Conservation (phyloP, 176 grass and related monocot genomes). For the Elaeis guineensis region DNA sequence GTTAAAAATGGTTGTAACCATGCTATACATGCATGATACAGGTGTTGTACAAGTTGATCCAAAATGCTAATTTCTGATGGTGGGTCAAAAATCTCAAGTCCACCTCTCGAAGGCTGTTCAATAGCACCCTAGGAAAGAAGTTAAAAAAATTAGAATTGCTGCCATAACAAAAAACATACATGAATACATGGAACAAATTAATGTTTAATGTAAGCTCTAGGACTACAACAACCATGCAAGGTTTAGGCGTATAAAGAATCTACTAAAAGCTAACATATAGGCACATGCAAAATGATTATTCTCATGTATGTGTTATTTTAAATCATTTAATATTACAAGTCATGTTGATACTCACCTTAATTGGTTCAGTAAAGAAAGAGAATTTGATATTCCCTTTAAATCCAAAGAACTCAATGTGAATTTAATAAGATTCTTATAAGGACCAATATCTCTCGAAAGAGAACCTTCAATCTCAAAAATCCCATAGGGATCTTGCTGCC, state of each 20-base stretch:
- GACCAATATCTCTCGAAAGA: slow-evolving; percentile 62
- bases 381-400: slow-evolving; percentile 43
- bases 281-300: too few species aligned
- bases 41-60: slow-evolving; percentile 86
- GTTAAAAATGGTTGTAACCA: slow-evolving; percentile 1
- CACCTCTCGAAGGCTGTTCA: slow-evolving; percentile 52
- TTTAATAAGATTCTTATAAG: slow-evolving; percentile 91
- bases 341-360: slow-evolving; percentile 31
- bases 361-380: slow-evolving; percentile 54
- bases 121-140: slow-evolving; percentile 32
- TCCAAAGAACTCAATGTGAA: slow-evolving; percentile 60
- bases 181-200: too few species aligned
- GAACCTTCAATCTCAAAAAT: slow-evolving; percentile 59
- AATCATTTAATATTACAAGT: too few species aligned
- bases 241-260: too few species aligned
- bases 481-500: slow-evolving; percentile 77
- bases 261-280: too few species aligned
- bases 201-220: too few species aligned
- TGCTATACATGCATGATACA: slow-evolving; percentile 89
- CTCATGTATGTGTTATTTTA: too few species aligned
- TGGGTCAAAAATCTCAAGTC: slow-evolving; percentile 51
- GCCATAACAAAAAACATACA: background rate
- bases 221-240: too few species aligned
- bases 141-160: background rate
- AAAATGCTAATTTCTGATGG: slow-evolving; percentile 77